These are phyloP conservation scores for Corymbia citriodora DNA, from an alignment of 441 rosid genomes.

Conservation along the genomic window DNA sequence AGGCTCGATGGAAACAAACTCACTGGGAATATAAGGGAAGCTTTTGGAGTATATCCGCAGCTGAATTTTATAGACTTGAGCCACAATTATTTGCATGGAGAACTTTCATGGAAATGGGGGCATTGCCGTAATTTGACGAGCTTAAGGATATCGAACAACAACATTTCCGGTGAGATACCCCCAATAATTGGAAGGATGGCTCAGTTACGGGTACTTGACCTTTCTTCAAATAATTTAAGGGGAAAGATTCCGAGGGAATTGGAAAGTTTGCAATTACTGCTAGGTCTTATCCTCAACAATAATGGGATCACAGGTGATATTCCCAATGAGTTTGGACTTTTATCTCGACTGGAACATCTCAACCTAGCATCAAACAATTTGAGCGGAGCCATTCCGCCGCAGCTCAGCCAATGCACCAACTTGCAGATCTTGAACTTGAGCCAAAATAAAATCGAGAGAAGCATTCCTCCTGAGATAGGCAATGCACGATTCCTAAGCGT, in stretches of 20 bases:
- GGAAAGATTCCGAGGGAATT: neutral
- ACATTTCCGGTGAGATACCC: neutral
- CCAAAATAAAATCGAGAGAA: too few species aligned
- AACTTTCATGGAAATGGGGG: neutral
- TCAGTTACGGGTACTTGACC: neutral
- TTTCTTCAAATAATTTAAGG: neutral
- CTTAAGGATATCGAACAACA: neutral
- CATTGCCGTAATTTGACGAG: neutral
- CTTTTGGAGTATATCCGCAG: rapidly evolving
- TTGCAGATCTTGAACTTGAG: too few species aligned
- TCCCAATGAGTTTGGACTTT: neutral
- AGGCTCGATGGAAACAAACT: neutral
- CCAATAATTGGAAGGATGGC: neutral
- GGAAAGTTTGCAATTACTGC: neutral
- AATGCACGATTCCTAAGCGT: too few species aligned
- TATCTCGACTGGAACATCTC: rapidly evolving
- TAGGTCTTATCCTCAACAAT: neutral
- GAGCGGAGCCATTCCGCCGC: neutral
- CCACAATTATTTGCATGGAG: neutral
- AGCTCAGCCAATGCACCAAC: neutral
- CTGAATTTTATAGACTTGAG: neutral
- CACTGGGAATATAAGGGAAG: rapidly evolving
- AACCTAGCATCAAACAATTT: neutral
- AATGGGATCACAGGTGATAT: neutral
- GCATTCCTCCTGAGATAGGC: too few species aligned